A percentile compares a stretch with the other conserved stretches of the same genome.
phyloP scores from a whole-genome alignment of 179 eudicot genomes.

The Pouteria campechiana region DNA sequence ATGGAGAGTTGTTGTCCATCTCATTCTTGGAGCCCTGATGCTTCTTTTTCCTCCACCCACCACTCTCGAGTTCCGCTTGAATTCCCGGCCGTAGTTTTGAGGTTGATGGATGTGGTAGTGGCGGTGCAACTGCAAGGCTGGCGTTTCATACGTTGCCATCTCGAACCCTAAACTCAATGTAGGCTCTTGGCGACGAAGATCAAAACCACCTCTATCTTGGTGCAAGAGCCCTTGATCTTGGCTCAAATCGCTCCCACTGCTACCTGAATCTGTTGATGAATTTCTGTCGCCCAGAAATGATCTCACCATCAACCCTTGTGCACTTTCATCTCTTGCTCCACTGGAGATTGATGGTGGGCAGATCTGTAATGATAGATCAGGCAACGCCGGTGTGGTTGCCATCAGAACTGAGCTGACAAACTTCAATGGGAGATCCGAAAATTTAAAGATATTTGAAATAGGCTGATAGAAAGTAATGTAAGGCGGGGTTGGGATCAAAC shows the following conservation, averaged over 20 bases:
- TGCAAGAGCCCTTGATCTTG: constrained; percentile 25
- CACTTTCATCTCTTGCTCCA: not conserved
- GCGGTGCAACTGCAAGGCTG: constrained; percentile 7
- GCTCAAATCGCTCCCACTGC: constrained; percentile 57
- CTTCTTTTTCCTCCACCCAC: constrained; percentile 34
- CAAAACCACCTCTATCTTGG: not conserved
- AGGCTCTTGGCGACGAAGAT: constrained; percentile 14
- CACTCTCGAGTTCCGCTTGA: constrained; percentile 57
- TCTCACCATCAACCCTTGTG: constrained; percentile 5
- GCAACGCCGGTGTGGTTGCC: constrained; percentile 10
- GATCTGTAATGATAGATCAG: constrained; percentile 67
- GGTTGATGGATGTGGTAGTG: constrained; percentile 14
- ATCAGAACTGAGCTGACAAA: constrained; percentile 9
- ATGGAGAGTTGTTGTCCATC: constrained; percentile 93
- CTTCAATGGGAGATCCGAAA: no score
- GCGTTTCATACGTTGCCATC: constrained; percentile 2
- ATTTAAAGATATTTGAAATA: no score
- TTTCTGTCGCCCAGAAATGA: constrained; percentile 18
- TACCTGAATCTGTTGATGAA: constrained; percentile 40
- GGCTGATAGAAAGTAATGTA: no score
- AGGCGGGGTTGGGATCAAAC: no score
- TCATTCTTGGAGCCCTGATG: constrained; percentile 78
- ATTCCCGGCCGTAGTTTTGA: constrained; percentile 44
- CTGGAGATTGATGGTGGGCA: constrained; percentile 35
- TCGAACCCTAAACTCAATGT: constrained; percentile 55